Percentiles rank a stretch among this genome's conserved stretches.
phyloP scores from a whole-genome alignment of 192 early-diverging fungal species.

The Linnemannia zychae region DNA sequence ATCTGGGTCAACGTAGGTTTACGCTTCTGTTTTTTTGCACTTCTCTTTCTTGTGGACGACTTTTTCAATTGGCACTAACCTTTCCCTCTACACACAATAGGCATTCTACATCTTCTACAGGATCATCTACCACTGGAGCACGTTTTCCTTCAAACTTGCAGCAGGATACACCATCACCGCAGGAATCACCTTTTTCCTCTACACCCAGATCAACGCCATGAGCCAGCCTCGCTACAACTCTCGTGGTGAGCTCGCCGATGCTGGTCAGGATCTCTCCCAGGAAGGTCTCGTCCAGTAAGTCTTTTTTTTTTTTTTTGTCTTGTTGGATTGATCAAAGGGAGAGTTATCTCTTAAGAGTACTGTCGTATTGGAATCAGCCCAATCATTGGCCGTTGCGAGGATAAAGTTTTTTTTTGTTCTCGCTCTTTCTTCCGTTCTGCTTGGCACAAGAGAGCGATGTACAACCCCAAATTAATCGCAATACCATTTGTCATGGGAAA shows the following conservation, averaged over 20 bases:
- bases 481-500: slow-evolving; percentile 51
- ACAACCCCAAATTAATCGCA: slow-evolving; percentile 29
- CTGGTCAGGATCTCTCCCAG: slow-evolving; percentile 67
- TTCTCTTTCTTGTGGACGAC: neutral
- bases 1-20: slow-evolving; percentile 63
- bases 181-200: slow-evolving; percentile 65
- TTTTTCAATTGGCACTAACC: neutral
- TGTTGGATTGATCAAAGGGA: neutral
- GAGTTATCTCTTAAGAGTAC: neutral
- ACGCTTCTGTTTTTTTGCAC: neutral
- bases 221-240: slow-evolving; percentile 61
- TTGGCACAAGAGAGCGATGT: neutral
- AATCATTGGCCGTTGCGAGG: neutral
- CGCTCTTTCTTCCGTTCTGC: slow-evolving; percentile 20
- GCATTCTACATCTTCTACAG: slow-evolving; percentile 68
- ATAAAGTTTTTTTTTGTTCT: slow-evolving; percentile 10
- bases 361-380: slow-evolving; percentile 1
- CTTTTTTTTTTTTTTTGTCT: neutral
- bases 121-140: slow-evolving; percentile 64
- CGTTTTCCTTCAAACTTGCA: slow-evolving; percentile 60
- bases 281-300: slow-evolving; percentile 68
- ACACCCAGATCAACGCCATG: slow-evolving; percentile 59
- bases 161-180: slow-evolving; percentile 59
- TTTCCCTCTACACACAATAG: slow-evolving; percentile 26
- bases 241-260: slow-evolving; percentile 54